These are phyloP conservation scores for Pleurotus ostreatus DNA, from an alignment of 768 basidiomycete species.

Conservation along the genomic window DNA sequence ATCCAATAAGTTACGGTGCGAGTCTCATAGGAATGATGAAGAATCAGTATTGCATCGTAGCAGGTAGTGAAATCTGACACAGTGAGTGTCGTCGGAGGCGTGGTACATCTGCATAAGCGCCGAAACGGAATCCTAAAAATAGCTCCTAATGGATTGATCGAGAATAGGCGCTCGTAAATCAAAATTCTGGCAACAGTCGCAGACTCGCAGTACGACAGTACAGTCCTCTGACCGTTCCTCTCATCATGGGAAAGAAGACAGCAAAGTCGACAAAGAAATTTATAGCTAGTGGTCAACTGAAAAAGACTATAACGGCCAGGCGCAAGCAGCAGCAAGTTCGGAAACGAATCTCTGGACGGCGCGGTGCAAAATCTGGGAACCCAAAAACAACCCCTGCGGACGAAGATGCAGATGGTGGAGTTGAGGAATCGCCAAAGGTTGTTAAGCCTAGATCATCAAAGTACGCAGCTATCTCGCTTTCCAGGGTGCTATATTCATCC, in stretches of 20 bases:
- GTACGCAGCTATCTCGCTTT: background rate
- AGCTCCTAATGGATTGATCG: too few species aligned
- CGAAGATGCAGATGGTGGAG: conserved; percentile 26
- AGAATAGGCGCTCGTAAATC: too few species aligned
- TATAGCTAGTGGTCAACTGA: conserved; percentile 82
- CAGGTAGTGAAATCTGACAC: too few species aligned
- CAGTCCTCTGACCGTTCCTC: too few species aligned
- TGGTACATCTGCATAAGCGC: too few species aligned
- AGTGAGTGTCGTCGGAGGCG: too few species aligned
- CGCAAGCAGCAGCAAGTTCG: conserved; percentile 74
- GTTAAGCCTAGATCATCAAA: conserved; percentile 9
- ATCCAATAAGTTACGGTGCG: too few species aligned
- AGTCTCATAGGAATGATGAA: too few species aligned
- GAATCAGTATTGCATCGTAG: too few species aligned
- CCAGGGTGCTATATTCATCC: background rate
- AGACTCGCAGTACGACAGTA: too few species aligned
- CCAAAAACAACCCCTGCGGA: conserved; percentile 15
- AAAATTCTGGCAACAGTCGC: too few species aligned
- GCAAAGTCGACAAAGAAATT: conserved; percentile 86
- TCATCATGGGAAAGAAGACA: conserved; percentile 50
- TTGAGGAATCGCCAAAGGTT: conserved; percentile 23
- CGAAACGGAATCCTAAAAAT: too few species aligned
- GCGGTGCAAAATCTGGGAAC: conserved; percentile 33
- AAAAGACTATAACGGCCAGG: conserved; percentile 81
- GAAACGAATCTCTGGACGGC: conserved; percentile 65